phyloP scores from a whole-genome alignment of 169 alveolate genomes.

The Eimeria necatrix region DNA sequence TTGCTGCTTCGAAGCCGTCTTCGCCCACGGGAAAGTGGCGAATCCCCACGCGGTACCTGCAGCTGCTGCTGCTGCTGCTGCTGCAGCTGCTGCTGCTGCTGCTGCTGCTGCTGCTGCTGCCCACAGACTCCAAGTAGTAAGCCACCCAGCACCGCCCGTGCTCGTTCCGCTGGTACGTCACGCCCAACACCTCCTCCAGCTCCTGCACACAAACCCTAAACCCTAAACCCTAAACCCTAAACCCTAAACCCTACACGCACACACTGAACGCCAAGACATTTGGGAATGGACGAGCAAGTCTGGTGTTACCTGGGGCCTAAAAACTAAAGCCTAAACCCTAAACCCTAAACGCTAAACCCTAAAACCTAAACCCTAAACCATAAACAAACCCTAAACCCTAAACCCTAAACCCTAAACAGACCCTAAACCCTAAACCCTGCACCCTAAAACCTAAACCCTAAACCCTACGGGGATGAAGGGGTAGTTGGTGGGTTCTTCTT shows the following conservation, averaged over 20 bases:
- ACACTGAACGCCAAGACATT: neutral
- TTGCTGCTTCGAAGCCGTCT: conserved; percentile 59
- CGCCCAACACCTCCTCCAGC: conserved; percentile 74
- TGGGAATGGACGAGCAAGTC: neutral
- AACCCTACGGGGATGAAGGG: conserved; percentile 16
- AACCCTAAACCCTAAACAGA: too few relatives aligned
- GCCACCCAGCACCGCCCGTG: conserved; percentile 76
- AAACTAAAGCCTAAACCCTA: neutral
- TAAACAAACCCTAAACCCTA: neutral
- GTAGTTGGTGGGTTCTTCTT: conserved; percentile 12
- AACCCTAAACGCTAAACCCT: neutral
- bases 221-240: conserved; percentile 32
- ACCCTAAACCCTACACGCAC: neutral
- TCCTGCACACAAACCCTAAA: conserved; percentile 28
- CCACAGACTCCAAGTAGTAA: neutral
- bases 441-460: too few relatives aligned
- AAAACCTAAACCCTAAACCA: neutral
- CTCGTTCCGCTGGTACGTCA: conserved; percentile 66
- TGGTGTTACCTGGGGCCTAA: neutral
- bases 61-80: conserved; percentile 62
- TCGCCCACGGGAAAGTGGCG: conserved; percentile 60
- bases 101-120: neutral
- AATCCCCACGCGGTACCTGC: conserved; percentile 40
- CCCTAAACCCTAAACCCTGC: too few relatives aligned
- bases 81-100: neutral